Percentiles rank a stretch among this genome's conserved stretches.
phyloP scores from a whole-genome alignment of 1,139 yeast genomes.

The Eremothecium gossypii region DNA sequence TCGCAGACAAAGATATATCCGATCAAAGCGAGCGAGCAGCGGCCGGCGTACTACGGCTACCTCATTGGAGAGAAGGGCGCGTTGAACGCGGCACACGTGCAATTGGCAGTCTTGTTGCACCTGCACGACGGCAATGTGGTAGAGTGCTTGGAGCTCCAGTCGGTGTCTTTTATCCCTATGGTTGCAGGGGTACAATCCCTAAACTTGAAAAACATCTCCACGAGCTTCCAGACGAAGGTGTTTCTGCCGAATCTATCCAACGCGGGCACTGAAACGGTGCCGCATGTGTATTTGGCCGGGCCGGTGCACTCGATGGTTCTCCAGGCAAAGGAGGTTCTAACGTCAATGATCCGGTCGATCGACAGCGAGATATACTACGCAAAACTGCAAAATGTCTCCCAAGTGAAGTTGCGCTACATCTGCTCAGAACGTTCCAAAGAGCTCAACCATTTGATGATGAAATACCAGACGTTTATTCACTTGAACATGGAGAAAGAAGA shows the following conservation, averaged over 20 bases:
- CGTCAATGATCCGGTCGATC: slow-evolving; percentile 7
- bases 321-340: slow-evolving; percentile 14
- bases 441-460: slow-evolving; percentile 19
- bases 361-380: slow-evolving; percentile 13
- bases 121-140: slow-evolving; percentile 4
- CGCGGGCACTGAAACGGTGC: background rate
- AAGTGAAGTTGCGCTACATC: slow-evolving; percentile 19
- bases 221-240: slow-evolving; percentile 6
- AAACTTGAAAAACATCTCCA: slow-evolving; percentile 5
- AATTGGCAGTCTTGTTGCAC: slow-evolving; percentile 4
- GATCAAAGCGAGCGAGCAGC: slow-evolving; percentile 1
- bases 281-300: slow-evolving; percentile 13
- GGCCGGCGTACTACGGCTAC: slow-evolving; percentile 3
- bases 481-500: slow-evolving; percentile 10
- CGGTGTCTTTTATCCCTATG: slow-evolving; percentile 7
- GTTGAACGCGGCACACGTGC: slow-evolving; percentile 4
- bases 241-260: slow-evolving; percentile 8
- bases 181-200: slow-evolving; percentile 5
- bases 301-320: slow-evolving; percentile 12
- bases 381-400: slow-evolving; percentile 15
- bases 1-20: slow-evolving; percentile 4
- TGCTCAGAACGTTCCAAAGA: slow-evolving; percentile 13
- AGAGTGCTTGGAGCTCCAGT: slow-evolving; percentile 3
- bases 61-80: slow-evolving; percentile 2
- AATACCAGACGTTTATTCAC: slow-evolving; percentile 22